These are phyloP conservation scores for Purpureocillium lavendulum DNA, from an alignment of 2,329 filamentous ascomycete species.

Conservation along the genomic window DNA sequence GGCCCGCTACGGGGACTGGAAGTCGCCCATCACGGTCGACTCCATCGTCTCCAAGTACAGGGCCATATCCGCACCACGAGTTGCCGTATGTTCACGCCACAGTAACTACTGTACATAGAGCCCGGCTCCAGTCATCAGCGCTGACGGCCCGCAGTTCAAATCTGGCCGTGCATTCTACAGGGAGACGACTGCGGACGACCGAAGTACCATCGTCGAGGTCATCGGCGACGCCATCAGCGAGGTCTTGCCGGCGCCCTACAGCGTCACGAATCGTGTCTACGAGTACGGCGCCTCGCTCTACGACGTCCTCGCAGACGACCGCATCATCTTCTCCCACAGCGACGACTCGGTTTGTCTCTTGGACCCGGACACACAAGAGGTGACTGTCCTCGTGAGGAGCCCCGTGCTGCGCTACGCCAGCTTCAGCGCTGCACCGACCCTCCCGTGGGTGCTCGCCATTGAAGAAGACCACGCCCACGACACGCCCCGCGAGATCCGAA, in stretches of 20 bases:
- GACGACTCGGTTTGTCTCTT: constrained; percentile 34
- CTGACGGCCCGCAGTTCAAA: too few species aligned
- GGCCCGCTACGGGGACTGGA: constrained; percentile 29
- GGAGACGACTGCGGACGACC: constrained; percentile 29
- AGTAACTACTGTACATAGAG: too few species aligned
- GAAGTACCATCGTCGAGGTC: constrained; percentile 35
- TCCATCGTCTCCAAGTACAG: constrained; percentile 25
- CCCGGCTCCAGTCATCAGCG: too few species aligned
- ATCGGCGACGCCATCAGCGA: constrained; percentile 22
- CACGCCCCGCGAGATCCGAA: constrained; percentile 21
- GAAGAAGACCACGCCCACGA: constrained; percentile 39
- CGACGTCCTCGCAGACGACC: constrained; percentile 26
- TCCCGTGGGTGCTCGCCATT: constrained; percentile 38
- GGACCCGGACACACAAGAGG: constrained; percentile 24
- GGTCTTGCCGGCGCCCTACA: constrained; percentile 33
- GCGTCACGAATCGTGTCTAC: constrained; percentile 37
- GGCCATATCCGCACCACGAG: constrained; percentile 24
- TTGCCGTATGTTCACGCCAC: constrained; percentile 18
- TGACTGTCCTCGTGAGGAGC: constrained; percentile 21
- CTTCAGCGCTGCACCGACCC: constrained; percentile 31
- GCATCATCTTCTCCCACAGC: constrained; percentile 37
- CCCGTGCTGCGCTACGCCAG: constrained; percentile 33
- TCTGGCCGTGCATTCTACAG: constrained; percentile 27
- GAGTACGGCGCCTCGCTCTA: constrained; percentile 44
- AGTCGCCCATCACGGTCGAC: constrained; percentile 27